Conservation (phyloP, 164 flowering plant genomes). For the Magnolia changhungtana region DNA sequence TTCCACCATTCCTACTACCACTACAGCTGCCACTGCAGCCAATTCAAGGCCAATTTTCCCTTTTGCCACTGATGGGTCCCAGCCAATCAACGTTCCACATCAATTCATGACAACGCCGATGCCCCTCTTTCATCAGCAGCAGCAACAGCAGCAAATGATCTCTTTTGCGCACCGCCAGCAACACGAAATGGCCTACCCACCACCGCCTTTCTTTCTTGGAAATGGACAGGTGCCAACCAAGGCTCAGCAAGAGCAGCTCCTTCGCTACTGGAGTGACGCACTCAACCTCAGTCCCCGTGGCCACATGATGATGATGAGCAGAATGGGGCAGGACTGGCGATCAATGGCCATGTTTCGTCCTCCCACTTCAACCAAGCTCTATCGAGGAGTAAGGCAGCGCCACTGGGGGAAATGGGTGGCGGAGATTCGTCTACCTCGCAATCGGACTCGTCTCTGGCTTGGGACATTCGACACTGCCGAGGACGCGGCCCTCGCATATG, state of each 20-base stretch:
- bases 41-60: slow-evolving; percentile 52
- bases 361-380: slow-evolving; percentile 55
- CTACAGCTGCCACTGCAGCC: slow-evolving; percentile 4
- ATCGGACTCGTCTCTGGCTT: slow-evolving; percentile 93
- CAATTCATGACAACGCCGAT: slow-evolving; percentile 16
- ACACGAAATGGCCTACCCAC: slow-evolving; percentile 20
- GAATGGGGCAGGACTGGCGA: slow-evolving; percentile 35
- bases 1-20: slow-evolving; percentile 8
- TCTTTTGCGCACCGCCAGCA: slow-evolving; percentile 44
- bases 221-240: slow-evolving; percentile 16
- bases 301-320: slow-evolving; percentile 68
- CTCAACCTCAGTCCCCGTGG: slow-evolving; percentile 75
- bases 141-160: slow-evolving; percentile 67
- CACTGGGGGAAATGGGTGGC: slow-evolving; percentile 99
- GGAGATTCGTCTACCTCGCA: slow-evolving; percentile 86
- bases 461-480: slow-evolving; percentile 97
- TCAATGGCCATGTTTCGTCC: slow-evolving; percentile 35
- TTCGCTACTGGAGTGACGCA: slow-evolving; percentile 67
- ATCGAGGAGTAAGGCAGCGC: slow-evolving; percentile 91
- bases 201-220: slow-evolving; percentile 11
- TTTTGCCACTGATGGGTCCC: slow-evolving; percentile 51
- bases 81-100: slow-evolving; percentile 23
- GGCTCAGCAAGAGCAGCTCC: slow-evolving; percentile 39
- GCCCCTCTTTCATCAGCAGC: slow-evolving; percentile 15
- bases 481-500: slow-evolving; percentile 92